These are phyloP conservation scores for Phytophthora pistaciae DNA, from an alignment of 352 stramenopile species.

Conservation along the genomic window DNA sequence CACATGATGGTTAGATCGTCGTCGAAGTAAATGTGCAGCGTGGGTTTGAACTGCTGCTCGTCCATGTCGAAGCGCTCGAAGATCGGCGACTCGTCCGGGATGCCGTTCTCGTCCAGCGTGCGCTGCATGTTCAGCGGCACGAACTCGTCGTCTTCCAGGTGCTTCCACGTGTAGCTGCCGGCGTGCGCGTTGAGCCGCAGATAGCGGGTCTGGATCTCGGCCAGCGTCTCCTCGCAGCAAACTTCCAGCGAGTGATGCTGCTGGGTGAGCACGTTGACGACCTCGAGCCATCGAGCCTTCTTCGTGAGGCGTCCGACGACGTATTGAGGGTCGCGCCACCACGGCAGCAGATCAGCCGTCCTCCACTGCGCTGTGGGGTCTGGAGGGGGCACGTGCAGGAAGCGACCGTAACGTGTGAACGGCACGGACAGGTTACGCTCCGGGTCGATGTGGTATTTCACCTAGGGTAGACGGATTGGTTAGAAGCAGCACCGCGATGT, in stretches of 20 bases:
- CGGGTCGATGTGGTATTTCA: constrained; percentile 85
- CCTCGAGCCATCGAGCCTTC: constrained; percentile 77
- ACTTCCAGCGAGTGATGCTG: constrained; percentile 86
- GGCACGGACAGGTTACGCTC: constrained; percentile 79
- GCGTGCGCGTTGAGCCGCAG: constrained; percentile 89
- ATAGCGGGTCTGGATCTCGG: constrained; percentile 91
- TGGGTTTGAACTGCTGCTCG: constrained; percentile 89
- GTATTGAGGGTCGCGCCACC: constrained; percentile 87
- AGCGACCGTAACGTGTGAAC: constrained; percentile 87
- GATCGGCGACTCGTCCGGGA: constrained; percentile 80
- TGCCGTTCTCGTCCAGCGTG: constrained; percentile 91
- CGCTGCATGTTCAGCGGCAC: constrained; percentile 88
- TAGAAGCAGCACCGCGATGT: neutral
- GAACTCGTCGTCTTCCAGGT: constrained; percentile 87
- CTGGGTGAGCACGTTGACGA: constrained; percentile 94
- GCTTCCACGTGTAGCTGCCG: constrained; percentile 94
- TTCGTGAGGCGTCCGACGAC: constrained; percentile 79
- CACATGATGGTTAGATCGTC: constrained; percentile 91
- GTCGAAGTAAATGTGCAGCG: constrained; percentile 94
- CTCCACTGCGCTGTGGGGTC: constrained; percentile 83
- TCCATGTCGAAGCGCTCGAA: constrained; percentile 91
- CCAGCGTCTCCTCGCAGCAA: constrained; percentile 89
- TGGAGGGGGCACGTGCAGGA: constrained; percentile 87
- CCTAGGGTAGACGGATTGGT: constrained; percentile 32
- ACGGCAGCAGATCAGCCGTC: constrained; percentile 81